Percentiles rank a stretch among this genome's conserved stretches.
Evolutionary conservation across 495 filamentous ascomycete species (phyloP).

Genomic region (Neurospora sp.): DNA sequence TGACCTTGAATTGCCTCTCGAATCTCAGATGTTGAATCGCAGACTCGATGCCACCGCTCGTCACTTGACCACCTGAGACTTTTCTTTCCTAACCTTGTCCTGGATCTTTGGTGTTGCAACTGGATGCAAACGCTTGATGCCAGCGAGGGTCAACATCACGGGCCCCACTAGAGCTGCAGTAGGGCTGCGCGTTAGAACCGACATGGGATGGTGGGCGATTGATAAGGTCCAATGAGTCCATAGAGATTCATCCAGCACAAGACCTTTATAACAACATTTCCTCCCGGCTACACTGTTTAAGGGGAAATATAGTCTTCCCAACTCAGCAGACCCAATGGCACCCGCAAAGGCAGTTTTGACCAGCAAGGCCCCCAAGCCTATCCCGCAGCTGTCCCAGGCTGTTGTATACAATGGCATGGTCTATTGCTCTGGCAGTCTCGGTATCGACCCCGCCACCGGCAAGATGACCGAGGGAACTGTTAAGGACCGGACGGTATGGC

Average conservation of each 20-base stretch:
- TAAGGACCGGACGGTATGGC: slow-evolving; percentile 41
- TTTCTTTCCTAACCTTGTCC: background rate
- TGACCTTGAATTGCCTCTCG: background rate
- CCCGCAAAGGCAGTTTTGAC: slow-evolving; percentile 32
- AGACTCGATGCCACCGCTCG: background rate
- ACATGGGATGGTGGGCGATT: background rate
- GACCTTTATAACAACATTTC: background rate
- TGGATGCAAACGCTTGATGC: background rate
- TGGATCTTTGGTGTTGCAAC: background rate
- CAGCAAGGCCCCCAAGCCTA: slow-evolving; percentile 42
- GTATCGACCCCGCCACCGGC: slow-evolving; percentile 39
- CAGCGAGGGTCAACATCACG: background rate
- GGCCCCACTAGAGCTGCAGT: background rate
- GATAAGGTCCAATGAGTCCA: background rate
- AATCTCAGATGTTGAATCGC: background rate
- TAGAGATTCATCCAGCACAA: background rate
- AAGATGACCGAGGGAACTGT: slow-evolving; percentile 42
- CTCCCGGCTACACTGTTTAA: background rate
- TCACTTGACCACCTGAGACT: background rate
- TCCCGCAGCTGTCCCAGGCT: slow-evolving; percentile 46
- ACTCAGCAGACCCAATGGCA: slow-evolving; percentile 9
- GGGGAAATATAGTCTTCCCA: background rate
- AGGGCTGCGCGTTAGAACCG: background rate
- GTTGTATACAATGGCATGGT: slow-evolving; percentile 49
- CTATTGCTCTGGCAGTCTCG: slow-evolving; percentile 48